Percentiles rank a stretch among this genome's conserved stretches.
These are phyloP conservation scores for Tilletia setariae DNA, from an alignment of 1,284 basidiomycete genomes.

Conservation along the genomic window DNA sequence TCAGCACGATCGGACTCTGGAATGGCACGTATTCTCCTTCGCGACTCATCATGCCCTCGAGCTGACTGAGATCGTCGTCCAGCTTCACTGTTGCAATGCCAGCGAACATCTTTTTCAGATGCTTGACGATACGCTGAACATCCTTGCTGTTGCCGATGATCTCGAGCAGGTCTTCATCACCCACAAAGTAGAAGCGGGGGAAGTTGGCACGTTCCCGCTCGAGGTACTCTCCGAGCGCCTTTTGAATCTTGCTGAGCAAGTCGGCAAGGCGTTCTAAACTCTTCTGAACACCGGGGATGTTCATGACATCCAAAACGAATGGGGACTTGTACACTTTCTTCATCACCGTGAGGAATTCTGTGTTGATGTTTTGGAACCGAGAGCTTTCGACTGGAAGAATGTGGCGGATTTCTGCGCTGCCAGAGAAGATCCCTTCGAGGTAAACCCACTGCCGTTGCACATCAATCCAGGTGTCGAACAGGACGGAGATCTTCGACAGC, in stretches of 20 bases:
- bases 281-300: constrained; percentile 93
- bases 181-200: constrained; percentile 99
- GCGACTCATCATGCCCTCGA: constrained; percentile 54
- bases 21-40: constrained; percentile 92
- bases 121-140: constrained; percentile 93
- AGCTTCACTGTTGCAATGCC: constrained; percentile 85
- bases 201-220: constrained; percentile 87
- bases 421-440: constrained; percentile 97
- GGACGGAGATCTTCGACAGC: constrained; percentile 60
- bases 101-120: constrained; percentile 99
- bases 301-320: constrained; percentile 93
- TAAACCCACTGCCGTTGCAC: constrained; percentile 99
- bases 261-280: constrained; percentile 94
- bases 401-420: constrained; percentile 78
- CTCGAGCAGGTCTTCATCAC: constrained; percentile 96
- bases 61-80: constrained; percentile 60
- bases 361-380: constrained; percentile 97
- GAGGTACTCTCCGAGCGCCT: constrained; percentile 96
- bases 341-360: constrained; percentile 97
- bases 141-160: constrained; percentile 99
- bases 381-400: constrained; percentile 93
- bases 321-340: constrained; percentile 99
- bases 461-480: constrained; percentile 99
- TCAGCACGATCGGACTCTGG: constrained; percentile 75
- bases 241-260: constrained; percentile 95